These are phyloP conservation scores for Apiospora phragmitis DNA, from an alignment of 2,329 filamentous ascomycete genomes.

Conservation along the genomic window DNA sequence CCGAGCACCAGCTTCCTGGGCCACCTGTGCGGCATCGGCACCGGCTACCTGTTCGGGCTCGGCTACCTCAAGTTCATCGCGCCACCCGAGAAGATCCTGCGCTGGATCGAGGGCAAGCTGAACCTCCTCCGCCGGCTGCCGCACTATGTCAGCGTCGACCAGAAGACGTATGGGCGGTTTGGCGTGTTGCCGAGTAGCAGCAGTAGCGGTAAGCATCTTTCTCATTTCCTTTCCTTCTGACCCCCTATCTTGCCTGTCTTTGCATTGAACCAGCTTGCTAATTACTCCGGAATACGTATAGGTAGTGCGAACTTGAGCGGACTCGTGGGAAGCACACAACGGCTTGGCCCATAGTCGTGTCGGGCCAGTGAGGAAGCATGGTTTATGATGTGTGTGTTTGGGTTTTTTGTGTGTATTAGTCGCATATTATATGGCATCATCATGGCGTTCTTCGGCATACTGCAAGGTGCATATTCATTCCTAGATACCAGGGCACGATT, in stretches of 20 bases:
- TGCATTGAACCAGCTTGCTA: not conserved
- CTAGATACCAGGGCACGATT: not conserved
- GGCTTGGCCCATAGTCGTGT: conserved; percentile 62
- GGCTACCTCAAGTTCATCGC: conserved; percentile 88
- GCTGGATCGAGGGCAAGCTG: conserved; percentile 86
- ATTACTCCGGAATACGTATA: not conserved
- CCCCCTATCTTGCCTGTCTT: not conserved
- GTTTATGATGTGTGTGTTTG: not conserved
- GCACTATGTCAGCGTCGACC: conserved; percentile 91
- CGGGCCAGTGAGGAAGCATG: not conserved
- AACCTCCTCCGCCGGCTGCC: conserved; percentile 82
- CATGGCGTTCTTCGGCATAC: conserved; percentile 15
- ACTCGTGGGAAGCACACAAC: conserved; percentile 64
- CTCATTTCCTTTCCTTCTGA: too few relatives aligned
- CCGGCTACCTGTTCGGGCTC: conserved; percentile 85
- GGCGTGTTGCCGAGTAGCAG: conserved; percentile 71
- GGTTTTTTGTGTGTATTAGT: not conserved
- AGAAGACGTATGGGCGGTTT: conserved; percentile 93
- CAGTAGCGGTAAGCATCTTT: conserved; percentile 20
- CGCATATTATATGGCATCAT: conserved; percentile 13
- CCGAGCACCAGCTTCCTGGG: conserved; percentile 83
- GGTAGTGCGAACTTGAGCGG: conserved; percentile 49
- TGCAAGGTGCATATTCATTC: conserved; percentile 11
- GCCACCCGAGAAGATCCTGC: conserved; percentile 82
- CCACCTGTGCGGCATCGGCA: conserved; percentile 77